These are phyloP conservation scores for Excoecaria agallocha DNA, from an alignment of 345 rosid genomes.

Conservation along the genomic window DNA sequence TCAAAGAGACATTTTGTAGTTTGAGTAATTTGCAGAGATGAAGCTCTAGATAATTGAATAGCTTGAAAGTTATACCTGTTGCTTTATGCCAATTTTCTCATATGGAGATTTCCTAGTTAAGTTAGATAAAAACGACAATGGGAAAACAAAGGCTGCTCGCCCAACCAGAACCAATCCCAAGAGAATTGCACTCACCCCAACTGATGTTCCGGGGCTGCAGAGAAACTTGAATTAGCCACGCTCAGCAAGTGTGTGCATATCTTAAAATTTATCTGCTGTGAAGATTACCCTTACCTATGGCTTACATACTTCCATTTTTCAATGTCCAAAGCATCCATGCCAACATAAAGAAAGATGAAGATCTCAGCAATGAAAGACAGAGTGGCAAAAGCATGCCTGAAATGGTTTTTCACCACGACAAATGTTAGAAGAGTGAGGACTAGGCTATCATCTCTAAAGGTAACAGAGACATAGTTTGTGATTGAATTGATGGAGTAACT, in stretches of 20 bases:
- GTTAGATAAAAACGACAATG: constrained; percentile 80
- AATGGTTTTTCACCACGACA: constrained; percentile 9
- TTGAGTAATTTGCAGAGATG: not conserved
- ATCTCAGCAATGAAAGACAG: constrained; percentile 89
- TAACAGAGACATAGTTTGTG: not conserved
- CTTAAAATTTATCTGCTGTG: not conserved
- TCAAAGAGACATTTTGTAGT: not conserved
- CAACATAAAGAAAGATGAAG: constrained; percentile 94
- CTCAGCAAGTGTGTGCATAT: not conserved
- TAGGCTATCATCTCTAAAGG: not conserved
- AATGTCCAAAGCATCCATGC: constrained; percentile 96
- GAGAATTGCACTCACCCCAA: constrained; percentile 70
- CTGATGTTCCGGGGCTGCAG: constrained; percentile 73
- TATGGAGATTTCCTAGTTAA: constrained; percentile 58
- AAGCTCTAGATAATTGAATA: not conserved
- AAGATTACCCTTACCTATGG: constrained; percentile 52
- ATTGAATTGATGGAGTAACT: constrained; percentile 8
- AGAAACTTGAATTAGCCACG: constrained; percentile 3
- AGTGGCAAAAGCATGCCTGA: constrained; percentile 90
- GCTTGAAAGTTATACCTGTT: constrained; percentile 52
- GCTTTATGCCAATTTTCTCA: constrained; percentile 57
- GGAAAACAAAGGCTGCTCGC: constrained; percentile 90
- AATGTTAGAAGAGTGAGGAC: constrained; percentile 13
- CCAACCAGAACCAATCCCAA: constrained; percentile 77
- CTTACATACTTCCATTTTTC: constrained; percentile 84